These are phyloP conservation scores for Penicillium glabrum DNA, from an alignment of 2,329 filamentous ascomycete species.

Conservation along the genomic window DNA sequence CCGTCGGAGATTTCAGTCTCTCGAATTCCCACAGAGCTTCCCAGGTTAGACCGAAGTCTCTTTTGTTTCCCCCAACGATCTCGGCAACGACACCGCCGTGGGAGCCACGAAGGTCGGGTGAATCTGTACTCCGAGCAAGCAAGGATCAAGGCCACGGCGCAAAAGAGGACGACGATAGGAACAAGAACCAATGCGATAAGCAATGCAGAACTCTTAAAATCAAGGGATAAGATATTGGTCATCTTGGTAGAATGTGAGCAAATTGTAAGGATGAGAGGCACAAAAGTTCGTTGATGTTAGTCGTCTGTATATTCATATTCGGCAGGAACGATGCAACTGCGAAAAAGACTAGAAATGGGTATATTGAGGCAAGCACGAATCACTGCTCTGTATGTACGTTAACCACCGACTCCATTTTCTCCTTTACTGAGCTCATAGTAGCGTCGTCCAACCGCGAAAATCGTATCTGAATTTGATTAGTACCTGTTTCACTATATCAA, in stretches of 20 bases:
- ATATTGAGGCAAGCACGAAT: slow-evolving; percentile 21
- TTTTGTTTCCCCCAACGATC: slow-evolving; percentile 22
- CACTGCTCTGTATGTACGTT: slow-evolving; percentile 24
- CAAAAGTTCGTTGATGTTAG: neutral
- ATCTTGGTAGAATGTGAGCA: slow-evolving; percentile 22
- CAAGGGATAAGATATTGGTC: slow-evolving; percentile 27
- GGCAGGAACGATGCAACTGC: slow-evolving; percentile 2
- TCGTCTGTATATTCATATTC: neutral
- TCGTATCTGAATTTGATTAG: slow-evolving; percentile 33
- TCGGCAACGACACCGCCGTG: slow-evolving; percentile 22
- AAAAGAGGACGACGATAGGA: slow-evolving; percentile 47
- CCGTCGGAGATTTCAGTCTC: slow-evolving; percentile 28
- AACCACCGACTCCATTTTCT: slow-evolving; percentile 34
- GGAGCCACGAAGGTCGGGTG: slow-evolving; percentile 20
- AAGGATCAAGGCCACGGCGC: slow-evolving; percentile 39
- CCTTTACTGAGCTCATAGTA: slow-evolving; percentile 34
- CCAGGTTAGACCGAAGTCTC: slow-evolving; percentile 32
- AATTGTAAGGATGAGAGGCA: neutral
- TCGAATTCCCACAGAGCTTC: slow-evolving; percentile 34
- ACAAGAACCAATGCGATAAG: slow-evolving; percentile 48
- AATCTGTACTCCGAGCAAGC: slow-evolving; percentile 35
- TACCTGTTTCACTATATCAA: slow-evolving; percentile 5
- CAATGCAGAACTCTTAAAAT: slow-evolving; percentile 39
- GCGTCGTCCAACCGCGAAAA: slow-evolving; percentile 39
- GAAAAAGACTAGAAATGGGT: slow-evolving; percentile 16